phyloP scores from a whole-genome alignment of 2,329 filamentous ascomycete genomes.

The Ascochyta koolunga region DNA sequence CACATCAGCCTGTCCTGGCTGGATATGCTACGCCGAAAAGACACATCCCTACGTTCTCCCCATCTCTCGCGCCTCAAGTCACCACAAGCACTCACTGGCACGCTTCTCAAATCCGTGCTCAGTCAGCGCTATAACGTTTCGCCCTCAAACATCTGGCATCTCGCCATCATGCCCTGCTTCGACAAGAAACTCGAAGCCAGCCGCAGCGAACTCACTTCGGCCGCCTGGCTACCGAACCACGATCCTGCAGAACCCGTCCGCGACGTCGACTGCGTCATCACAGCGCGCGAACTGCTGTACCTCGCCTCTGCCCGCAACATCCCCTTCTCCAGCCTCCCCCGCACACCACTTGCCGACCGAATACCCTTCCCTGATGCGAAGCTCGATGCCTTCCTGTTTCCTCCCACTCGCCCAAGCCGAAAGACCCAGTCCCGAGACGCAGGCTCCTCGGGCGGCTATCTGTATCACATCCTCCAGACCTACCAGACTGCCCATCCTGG shows the following conservation, averaged over 20 bases:
- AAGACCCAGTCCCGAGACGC: constrained; percentile 59
- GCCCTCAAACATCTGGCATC: constrained; percentile 86
- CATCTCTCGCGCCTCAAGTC: constrained; percentile 92
- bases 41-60: constrained; percentile 90
- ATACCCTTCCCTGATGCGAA: constrained; percentile 74
- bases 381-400: constrained; percentile 77
- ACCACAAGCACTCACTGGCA: constrained; percentile 89
- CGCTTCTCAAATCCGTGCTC: constrained; percentile 84
- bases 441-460: constrained; percentile 86
- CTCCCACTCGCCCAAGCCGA: constrained; percentile 44
- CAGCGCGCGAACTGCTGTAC: constrained; percentile 90
- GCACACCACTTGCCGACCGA: constrained; percentile 58
- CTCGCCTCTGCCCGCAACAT: constrained; percentile 81
- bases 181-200: constrained; percentile 99
- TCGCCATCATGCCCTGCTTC: constrained; percentile 97
- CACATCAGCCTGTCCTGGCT: constrained; percentile 91
- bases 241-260: constrained; percentile 58
- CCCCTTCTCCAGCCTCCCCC: constrained; percentile 75
- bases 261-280: constrained; percentile 98
- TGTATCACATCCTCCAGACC: constrained; percentile 81
- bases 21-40: constrained; percentile 99
- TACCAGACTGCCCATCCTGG: constrained; percentile 74
- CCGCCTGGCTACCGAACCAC: constrained; percentile 64
- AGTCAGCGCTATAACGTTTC: constrained; percentile 73
- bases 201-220: constrained; percentile 86